A percentile compares a stretch with the other conserved stretches of the same genome.
Evolutionary conservation across 1,139 yeast species (phyloP).

Genomic region (Suhomyces wounanorum): DNA sequence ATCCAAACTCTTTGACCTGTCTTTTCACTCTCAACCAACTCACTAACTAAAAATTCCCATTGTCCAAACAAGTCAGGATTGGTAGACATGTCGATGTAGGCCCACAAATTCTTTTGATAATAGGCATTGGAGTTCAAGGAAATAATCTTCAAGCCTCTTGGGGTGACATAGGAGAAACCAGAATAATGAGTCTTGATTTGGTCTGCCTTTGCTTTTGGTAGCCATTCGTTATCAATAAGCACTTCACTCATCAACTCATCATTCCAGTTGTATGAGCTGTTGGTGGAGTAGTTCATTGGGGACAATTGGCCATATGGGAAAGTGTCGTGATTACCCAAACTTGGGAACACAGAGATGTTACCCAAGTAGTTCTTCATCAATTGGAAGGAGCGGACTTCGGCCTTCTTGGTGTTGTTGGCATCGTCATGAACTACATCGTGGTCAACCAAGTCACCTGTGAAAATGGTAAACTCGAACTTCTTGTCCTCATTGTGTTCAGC

Average conservation of each 20-base stretch:
- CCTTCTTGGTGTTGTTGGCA: constrained; percentile 50
- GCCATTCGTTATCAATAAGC: constrained; percentile 51
- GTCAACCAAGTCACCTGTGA: constrained; percentile 72
- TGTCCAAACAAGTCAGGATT: constrained; percentile 67
- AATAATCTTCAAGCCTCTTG: constrained; percentile 60
- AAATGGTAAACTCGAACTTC: constrained; percentile 58
- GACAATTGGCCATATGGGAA: constrained; percentile 74
- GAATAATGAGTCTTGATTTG: constrained; percentile 51
- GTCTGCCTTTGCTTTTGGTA: constrained; percentile 26
- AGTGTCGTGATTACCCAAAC: constrained; percentile 72
- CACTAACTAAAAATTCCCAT: constrained; percentile 61
- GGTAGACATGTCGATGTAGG: constrained; percentile 53
- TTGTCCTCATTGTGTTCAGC: constrained; percentile 28
- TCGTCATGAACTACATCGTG: constrained; percentile 53
- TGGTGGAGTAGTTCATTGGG: constrained; percentile 40
- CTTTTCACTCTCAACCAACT: constrained; percentile 58
- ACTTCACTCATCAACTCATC: constrained; percentile 59
- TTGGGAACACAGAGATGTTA: constrained; percentile 61
- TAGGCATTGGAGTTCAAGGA: constrained; percentile 68
- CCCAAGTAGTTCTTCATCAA: constrained; percentile 57
- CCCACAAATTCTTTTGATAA: constrained; percentile 65
- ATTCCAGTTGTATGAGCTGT: constrained; percentile 59
- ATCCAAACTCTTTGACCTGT: constrained; percentile 69
- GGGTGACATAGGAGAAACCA: constrained; percentile 60
- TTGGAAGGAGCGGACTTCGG: constrained; percentile 53